phyloP scores from a whole-genome alignment of 805 yeast species.

The Metschnikowia borealis region DNA sequence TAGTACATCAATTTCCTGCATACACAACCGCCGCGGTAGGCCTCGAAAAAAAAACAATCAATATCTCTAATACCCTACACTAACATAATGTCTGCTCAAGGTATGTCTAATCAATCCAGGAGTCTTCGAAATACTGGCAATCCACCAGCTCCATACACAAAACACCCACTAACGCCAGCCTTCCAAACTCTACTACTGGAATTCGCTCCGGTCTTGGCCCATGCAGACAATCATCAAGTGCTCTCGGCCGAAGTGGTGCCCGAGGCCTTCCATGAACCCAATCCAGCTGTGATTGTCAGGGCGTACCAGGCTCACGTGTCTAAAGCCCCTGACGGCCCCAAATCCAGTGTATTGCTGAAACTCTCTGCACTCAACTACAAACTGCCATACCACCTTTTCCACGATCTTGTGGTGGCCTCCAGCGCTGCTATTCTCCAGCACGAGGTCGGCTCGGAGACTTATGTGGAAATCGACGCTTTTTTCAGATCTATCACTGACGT shows the following conservation, averaged over 20 bases:
- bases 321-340: conserved; percentile 21
- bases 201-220: conserved; percentile 9
- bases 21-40: not conserved
- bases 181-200: conserved; percentile 17
- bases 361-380: conserved; percentile 38
- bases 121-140: no score
- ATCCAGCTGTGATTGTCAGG: conserved; percentile 40
- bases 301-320: conserved; percentile 38
- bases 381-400: conserved; percentile 54
- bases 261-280: conserved; percentile 41
- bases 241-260: conserved; percentile 34
- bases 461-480: conserved; percentile 55
- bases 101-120: conserved; percentile 26
- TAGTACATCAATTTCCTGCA: not conserved
- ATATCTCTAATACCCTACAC: not conserved
- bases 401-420: conserved; percentile 60
- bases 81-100: not conserved
- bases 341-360: conserved; percentile 43
- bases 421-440: conserved; percentile 44
- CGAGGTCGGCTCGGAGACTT: conserved; percentile 46
- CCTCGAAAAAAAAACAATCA: conserved; percentile 4
- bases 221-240: conserved; percentile 11
- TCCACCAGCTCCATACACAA: conserved; percentile 12
- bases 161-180: conserved; percentile 3
- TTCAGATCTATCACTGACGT: conserved; percentile 61